A percentile compares a stretch with the other conserved stretches of the same genome.
phyloP scores from a whole-genome alignment of 2,329 filamentous ascomycete species.

The Pseudogymnoascus sp. region DNA sequence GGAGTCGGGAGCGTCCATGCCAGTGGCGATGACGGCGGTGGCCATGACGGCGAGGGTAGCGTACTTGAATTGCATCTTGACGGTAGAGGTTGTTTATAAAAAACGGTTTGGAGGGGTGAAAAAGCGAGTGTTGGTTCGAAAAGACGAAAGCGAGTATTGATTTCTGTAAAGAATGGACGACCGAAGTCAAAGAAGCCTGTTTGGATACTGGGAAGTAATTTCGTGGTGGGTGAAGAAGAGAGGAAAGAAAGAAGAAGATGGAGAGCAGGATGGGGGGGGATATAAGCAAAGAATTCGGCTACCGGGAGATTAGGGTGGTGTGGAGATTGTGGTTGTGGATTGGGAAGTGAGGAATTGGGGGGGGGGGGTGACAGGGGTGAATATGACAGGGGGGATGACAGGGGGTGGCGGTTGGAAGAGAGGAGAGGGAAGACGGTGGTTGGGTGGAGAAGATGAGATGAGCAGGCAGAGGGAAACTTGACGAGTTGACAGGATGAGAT shows the following conservation, averaged over 20 bases:
- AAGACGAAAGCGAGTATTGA: conserved; percentile 14
- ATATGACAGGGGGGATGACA: neutral
- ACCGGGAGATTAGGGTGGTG: neutral
- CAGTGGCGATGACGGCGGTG: conserved; percentile 23
- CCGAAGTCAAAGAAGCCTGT: conserved; percentile 20
- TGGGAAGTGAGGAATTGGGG: neutral
- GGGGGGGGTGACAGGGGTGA: neutral
- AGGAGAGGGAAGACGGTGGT: neutral
- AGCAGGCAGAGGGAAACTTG: neutral
- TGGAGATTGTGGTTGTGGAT: neutral
- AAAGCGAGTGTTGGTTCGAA: conserved; percentile 15
- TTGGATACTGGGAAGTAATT: neutral
- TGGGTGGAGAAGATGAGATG: neutral
- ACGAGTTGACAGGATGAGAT: neutral
- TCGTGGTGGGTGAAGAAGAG: conserved; percentile 4
- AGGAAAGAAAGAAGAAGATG: conserved; percentile 8
- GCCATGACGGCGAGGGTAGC: conserved; percentile 27
- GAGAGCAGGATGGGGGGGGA: neutral
- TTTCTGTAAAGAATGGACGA: conserved; percentile 26
- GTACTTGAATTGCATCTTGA: conserved; percentile 33
- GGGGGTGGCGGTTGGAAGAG: neutral
- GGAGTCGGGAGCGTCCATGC: conserved; percentile 9
- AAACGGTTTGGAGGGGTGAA: conserved; percentile 9
- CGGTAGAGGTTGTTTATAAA: conserved; percentile 16
- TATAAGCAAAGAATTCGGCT: neutral